Conservation (phyloP, 129 eudicot species). For the Erigeron canadensis region DNA sequence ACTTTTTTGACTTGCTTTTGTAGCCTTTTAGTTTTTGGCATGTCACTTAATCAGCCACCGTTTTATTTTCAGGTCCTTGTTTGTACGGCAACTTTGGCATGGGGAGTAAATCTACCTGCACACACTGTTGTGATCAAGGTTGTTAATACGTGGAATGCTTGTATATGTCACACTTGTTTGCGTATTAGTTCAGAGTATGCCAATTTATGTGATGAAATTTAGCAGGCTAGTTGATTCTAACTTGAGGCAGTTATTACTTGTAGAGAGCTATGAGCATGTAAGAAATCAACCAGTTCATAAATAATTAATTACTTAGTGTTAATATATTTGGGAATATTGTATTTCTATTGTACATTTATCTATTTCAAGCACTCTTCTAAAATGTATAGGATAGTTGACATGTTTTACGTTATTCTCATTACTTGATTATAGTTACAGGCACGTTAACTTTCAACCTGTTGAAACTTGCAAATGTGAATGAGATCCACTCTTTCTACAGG, state of each 20-base stretch:
- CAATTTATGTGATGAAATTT: background rate
- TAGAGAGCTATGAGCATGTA: constrained; percentile 5
- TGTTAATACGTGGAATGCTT: constrained; percentile 17
- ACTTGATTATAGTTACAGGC: constrained; percentile 14
- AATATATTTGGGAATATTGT: constrained; percentile 4
- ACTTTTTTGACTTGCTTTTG: constrained; percentile 27
- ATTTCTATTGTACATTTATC: constrained; percentile 5
- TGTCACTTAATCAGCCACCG: constrained; percentile 10
- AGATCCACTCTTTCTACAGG: background rate
- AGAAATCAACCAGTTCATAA: constrained; percentile 12
- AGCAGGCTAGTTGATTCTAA: constrained; percentile 12
- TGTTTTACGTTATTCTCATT: constrained; percentile 10
- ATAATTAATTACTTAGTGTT: constrained; percentile 2
- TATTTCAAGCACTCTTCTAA: constrained; percentile 8
- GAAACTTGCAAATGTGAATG: constrained; percentile 7
- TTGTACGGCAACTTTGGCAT: constrained; percentile 98
- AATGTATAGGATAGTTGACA: background rate
- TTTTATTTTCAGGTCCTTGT: constrained; percentile 81
- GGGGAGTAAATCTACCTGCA: constrained; percentile 99
- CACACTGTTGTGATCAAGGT: constrained; percentile 99
- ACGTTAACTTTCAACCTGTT: constrained; percentile 1
- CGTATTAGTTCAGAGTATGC: background rate
- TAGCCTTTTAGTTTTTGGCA: constrained; percentile 18
- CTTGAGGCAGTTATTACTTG: constrained; percentile 13
- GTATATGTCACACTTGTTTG: background rate